Conservation (phyloP, 345 rosid species). For the Dimocarpus longan region DNA sequence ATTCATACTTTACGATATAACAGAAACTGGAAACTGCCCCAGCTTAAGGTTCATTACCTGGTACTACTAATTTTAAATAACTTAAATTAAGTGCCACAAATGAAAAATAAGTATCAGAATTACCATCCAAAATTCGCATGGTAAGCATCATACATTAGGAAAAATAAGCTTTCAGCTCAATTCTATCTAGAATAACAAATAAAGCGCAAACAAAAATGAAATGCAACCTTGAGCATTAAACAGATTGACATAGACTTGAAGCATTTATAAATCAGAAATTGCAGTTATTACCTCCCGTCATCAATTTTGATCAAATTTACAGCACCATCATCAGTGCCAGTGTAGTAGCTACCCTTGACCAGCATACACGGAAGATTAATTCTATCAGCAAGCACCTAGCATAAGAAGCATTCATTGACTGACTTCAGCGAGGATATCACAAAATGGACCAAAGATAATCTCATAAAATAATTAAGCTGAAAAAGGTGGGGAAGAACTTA, state of each 20-base stretch:
- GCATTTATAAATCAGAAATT: conserved; percentile 10
- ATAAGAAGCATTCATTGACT: conserved; percentile 29
- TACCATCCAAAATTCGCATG: neutral
- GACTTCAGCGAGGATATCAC: conserved; percentile 25
- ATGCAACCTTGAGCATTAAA: neutral
- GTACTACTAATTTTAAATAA: neutral
- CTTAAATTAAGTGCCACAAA: neutral
- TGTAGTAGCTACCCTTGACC: conserved; percentile 94
- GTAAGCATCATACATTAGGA: neutral
- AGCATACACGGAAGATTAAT: conserved; percentile 89
- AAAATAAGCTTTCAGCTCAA: neutral
- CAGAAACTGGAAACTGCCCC: neutral
- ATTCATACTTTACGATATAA: neutral
- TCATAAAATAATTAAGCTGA: conserved; percentile 2
- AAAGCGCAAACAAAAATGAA: too few relatives aligned
- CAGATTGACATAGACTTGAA: neutral
- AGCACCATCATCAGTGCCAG: conserved; percentile 98
- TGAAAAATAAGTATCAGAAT: neutral
- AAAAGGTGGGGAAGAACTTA: neutral
- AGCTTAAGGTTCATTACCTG: neutral
- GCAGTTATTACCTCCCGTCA: conserved; percentile 58
- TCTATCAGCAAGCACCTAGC: conserved; percentile 87
- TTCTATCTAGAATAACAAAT: neutral
- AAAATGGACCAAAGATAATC: conserved; percentile 6
- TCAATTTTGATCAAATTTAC: conserved; percentile 79